These are phyloP conservation scores for Diaporthe eres DNA, from an alignment of 2,329 filamentous ascomycete genomes.

Conservation along the genomic window DNA sequence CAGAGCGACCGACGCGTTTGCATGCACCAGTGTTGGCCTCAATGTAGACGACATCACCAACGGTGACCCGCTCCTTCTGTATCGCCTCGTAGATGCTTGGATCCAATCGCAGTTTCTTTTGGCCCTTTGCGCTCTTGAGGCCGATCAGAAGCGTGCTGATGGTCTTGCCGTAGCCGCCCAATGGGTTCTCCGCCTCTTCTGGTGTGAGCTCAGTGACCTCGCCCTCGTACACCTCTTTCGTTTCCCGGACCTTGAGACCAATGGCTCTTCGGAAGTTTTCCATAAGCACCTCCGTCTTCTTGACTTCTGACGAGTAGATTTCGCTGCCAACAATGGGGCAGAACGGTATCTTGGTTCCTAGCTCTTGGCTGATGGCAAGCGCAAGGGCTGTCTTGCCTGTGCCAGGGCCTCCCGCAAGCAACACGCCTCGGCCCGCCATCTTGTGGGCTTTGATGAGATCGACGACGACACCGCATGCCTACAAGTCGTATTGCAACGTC, in stretches of 20 bases:
- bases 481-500: slow-evolving; percentile 39
- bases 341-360: slow-evolving; percentile 98
- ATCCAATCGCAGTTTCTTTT: slow-evolving; percentile 97
- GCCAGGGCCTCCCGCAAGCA: slow-evolving; percentile 93
- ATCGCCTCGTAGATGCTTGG: slow-evolving; percentile 99
- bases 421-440: slow-evolving; percentile 94
- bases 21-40: slow-evolving; percentile 99
- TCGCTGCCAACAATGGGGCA: slow-evolving; percentile 98
- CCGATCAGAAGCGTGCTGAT: slow-evolving; percentile 96
- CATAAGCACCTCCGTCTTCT: slow-evolving; percentile 99
- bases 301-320: slow-evolving; percentile 97
- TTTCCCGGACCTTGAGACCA: slow-evolving; percentile 96
- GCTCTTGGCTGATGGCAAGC: slow-evolving; percentile 94
- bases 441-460: slow-evolving; percentile 96
- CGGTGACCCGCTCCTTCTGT: slow-evolving; percentile 95
- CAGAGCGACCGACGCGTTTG: slow-evolving; percentile 95
- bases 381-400: slow-evolving; percentile 98
- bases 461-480: slow-evolving; percentile 96
- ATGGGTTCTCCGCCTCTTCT: slow-evolving; percentile 97
- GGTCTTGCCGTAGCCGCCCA: slow-evolving; percentile 96
- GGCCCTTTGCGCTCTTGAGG: slow-evolving; percentile 94
- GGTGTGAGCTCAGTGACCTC: slow-evolving; percentile 98
- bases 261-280: slow-evolving; percentile 99
- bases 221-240: slow-evolving; percentile 99
- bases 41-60: slow-evolving; percentile 99